Percentiles rank a stretch among this genome's conserved stretches.
phyloP scores from a whole-genome alignment of 2,329 filamentous ascomycete species.

The Claviceps africana region DNA sequence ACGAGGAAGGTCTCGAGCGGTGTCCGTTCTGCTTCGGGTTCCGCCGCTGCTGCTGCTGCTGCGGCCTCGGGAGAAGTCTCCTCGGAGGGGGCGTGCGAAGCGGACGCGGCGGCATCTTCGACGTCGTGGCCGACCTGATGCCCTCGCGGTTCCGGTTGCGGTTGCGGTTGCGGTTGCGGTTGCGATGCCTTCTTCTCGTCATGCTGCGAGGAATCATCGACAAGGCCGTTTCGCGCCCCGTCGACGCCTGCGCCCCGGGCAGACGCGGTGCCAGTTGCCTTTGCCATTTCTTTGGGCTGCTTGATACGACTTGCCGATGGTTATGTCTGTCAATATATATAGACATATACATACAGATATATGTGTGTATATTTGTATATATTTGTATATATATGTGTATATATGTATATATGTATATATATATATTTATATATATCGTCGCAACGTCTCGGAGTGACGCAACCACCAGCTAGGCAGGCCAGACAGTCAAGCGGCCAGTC shows the following conservation, averaged over 20 bases:
- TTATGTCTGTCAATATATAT: too few species aligned
- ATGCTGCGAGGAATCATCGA: slow-evolving; percentile 3
- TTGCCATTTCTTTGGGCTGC: not conserved
- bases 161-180: not conserved
- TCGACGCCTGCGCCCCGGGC: slow-evolving; percentile 14
- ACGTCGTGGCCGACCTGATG: slow-evolving; percentile 1
- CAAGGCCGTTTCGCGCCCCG: slow-evolving; percentile 10
- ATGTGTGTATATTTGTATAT: too few species aligned
- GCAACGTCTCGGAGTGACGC: too few species aligned
- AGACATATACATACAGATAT: too few species aligned
- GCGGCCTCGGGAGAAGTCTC: not conserved
- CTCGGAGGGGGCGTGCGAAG: not conserved
- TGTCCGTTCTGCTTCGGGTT: slow-evolving; percentile 23
- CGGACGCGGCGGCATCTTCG: slow-evolving; percentile 5
- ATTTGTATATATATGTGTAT: too few species aligned
- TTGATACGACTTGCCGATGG: not conserved
- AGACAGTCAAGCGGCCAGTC: too few species aligned
- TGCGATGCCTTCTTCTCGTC: not conserved
- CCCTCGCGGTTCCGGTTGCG: too few species aligned
- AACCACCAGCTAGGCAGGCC: too few species aligned
- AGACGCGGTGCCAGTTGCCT: slow-evolving; percentile 4
- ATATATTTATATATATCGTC: too few species aligned
- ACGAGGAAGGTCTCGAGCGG: slow-evolving; percentile 24
- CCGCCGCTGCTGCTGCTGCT: not conserved
- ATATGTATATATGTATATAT: too few species aligned